Base-by-base conservation (phyloP, 2,329 filamentous ascomycete species). In the Simplicillium aogashimaense region DNA sequence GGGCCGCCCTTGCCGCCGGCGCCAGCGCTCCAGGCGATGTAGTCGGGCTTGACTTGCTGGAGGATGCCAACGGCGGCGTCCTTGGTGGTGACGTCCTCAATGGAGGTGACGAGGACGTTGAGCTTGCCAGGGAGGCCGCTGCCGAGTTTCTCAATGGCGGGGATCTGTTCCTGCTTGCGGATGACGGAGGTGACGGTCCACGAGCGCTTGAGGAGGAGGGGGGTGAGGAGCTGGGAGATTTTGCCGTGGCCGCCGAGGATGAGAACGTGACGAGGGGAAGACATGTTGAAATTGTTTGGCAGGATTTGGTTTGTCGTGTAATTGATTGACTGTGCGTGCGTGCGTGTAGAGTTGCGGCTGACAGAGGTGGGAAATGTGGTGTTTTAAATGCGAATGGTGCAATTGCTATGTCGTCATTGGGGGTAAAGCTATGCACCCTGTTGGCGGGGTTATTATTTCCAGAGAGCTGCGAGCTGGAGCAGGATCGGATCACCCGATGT, bases 181-280 rank as follows among this genome's bases (percentile, higher is more conserved):
- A 94, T 81, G 45, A 92, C 67, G 56, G 81, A 86, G 44, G 83
- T 88, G 40, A 94, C 82, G 48, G 76, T 76, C 82, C 85, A 90
- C 29, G 76, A 76, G 48, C 80, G 77, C 38, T 78, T 69, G 33
- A 92, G 76, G 7, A 94, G 77, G 43, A 89, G 71, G 2, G 83
- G 83, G 8, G 86, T 92, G 31, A 92, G 72, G 34, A 81, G 64
- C 43, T 85, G 76, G 48, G 85, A 76, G 44, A 92, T 63, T 57
- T 88, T 86, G 64, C 86, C 86, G 65, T 89, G 85, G 52, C 86
- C 86, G 53, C 86, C 86, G 46, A 92, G 75, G 48, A 92, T 63
- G 45, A 89, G 78, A 43, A 89, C 76, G 54, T 76, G 68, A 33
- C 56, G 57, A 32, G 60, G 50, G 9, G 47, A 20, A 36, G 54